Conservation (phyloP, 148 eudicot species). For the Chenopodium quinoa region DNA sequence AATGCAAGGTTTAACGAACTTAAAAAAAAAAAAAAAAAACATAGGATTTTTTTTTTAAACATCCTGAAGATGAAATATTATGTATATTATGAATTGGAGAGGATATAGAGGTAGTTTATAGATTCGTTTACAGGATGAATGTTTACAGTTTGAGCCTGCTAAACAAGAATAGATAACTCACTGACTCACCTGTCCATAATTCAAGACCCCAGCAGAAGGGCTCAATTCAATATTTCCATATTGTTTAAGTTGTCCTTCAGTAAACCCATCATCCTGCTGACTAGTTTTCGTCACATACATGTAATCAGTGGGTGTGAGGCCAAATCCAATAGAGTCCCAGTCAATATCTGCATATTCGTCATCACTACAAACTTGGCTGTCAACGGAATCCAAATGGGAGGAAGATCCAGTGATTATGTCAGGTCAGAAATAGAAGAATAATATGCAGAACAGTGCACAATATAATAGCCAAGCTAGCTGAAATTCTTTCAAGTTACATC, state of each 20-base stretch:
- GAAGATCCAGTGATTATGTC: neutral
- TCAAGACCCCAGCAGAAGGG: slow-evolving; percentile 43
- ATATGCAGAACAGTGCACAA: neutral
- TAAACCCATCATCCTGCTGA: slow-evolving; percentile 35
- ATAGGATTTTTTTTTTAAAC: neutral
- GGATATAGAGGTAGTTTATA: neutral
- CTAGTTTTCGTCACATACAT: slow-evolving; percentile 71
- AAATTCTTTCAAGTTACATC: neutral
- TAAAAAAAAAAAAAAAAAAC: no score
- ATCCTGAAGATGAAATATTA: no score
- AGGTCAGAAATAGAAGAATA: neutral
- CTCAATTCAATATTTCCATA: slow-evolving; percentile 40
- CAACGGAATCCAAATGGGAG: neutral
- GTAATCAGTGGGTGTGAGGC: slow-evolving; percentile 63
- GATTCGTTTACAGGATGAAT: no score
- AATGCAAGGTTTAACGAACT: neutral
- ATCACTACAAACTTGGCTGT: slow-evolving; percentile 32
- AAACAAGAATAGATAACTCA: neutral
- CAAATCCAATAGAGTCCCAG: slow-evolving; percentile 74
- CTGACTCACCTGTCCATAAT: slow-evolving; percentile 43
- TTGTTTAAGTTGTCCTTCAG: slow-evolving; percentile 46
- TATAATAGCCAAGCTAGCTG: neutral
- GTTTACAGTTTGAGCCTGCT: neutral
- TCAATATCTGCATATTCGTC: slow-evolving; percentile 57
- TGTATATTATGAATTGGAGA: no score